Evolutionary conservation across 805 yeast species (phyloP), one percentile per base, ranked within the genome.

Genomic region (Yarrowia hollandica): DNA sequence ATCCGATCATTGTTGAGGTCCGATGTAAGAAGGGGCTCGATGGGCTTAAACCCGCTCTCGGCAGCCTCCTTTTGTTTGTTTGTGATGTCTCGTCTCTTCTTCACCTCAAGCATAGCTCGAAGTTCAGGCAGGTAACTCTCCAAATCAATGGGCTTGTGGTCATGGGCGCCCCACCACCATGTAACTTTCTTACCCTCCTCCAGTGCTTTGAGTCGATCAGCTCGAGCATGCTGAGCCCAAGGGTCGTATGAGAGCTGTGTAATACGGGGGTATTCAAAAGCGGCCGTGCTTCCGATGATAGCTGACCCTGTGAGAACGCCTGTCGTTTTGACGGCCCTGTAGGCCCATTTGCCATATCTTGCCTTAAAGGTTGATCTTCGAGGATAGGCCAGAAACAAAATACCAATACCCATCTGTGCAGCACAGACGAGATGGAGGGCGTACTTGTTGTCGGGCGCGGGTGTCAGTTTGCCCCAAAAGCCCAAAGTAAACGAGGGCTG

Each of bases 391-490:
- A 64, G 65, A 67, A 72, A 65, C 18, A 65, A 26, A 16, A 77
- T 46, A 4, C 87, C 88, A n/a, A 78, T 58, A 0, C 74, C 70
- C 19, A 82, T 68, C 66, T 86, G 91, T 1, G 79, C 60, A 0
- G 80, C 81, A 2, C 83, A 75, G 52, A 84, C 68, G 0, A 80
- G 65, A 65, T 78, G 79, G 1, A 85, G 67, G 1, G 86, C 88
- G 2, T 75, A 69, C 28, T 72, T 67, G 67, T 84, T 82, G 63
- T 86, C 91, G 8, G 86, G 78, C 0, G 90, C 87, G 2, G 92
- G 92, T 1, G 83, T 85, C 19, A 86, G 68, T 0, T 90, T 90
- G 0, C 90, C 88, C 84, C 88, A 83, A 30, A 83, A 64, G 62
- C 74, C 72, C 56, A 85, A 73, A 0, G 88, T 89, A 19, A 83